Base-by-base conservation (phyloP, 2,329 filamentous ascomycete genomes). In the Cladosporium sp. region DNA sequence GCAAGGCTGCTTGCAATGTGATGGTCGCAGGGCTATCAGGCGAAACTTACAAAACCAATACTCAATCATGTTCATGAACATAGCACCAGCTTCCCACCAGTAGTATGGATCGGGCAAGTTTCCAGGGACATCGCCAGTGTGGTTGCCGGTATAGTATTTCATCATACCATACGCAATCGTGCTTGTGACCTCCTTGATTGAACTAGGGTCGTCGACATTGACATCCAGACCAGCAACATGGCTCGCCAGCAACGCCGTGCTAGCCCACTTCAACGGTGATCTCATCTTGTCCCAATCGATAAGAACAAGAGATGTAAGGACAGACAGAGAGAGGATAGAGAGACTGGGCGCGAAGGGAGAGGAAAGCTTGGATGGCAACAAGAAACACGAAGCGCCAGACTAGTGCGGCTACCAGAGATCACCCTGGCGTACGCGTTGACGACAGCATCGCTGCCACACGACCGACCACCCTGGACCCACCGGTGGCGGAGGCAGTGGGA, bases 21-120 rank as follows among this genome's bases (percentile, higher is more conserved):
- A 54, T 24, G 2, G 21, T 52, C 3, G 36, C 49, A 55, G 15
- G 18, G 28, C 18, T 21, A 3, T 3, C 52, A n/a, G 18, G 52
- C 52, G 28, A 18, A 28, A 64, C 65, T 86, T 82, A 68, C 88
- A 83, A 68, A 88, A 85, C 86, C 87, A 90, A 76, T 92, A 92
- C 76, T 91, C 88, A 51, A 92, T 82, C 71, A 90, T 80, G 1
- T 87, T 85, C 68, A 88, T 87, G 83, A 90, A 90, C 79, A 92
- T 78, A 59, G 73, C 76, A 18, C 76, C 76, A 32, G 86, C 86
- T 75, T 91, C 87, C 89, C 89, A 92, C 89, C 89, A 92, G 81
- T 91, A 91, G 75, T 89, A 90, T 68, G 89, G 89, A 32, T 82
- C 76, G 1, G 88, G 87, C 36, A 93, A 79, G 64, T 84, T 78